Evolutionary conservation across 2,329 filamentous ascomycete species (phyloP).

Genomic region (Ascochyta viciae-villosae): DNA sequence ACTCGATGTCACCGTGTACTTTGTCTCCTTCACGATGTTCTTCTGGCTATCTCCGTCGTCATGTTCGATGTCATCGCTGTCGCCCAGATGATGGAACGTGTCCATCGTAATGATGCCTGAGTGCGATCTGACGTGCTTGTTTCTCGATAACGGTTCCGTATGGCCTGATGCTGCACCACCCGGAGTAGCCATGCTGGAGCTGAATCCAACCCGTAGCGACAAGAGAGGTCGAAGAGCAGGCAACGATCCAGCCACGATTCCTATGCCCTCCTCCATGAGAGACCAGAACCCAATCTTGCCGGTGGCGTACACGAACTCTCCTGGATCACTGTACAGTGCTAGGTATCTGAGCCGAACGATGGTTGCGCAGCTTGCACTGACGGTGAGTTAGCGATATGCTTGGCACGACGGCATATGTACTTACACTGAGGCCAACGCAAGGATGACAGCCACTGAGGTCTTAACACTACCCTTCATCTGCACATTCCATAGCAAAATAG

Average conservation of each 20-base stretch:
- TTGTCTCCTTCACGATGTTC: conserved; percentile 51
- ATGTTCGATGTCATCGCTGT: conserved; percentile 20
- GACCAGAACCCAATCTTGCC: conserved; percentile 56
- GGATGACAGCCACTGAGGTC: conserved; percentile 49
- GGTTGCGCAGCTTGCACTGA: conserved; percentile 47
- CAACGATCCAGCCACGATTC: conserved; percentile 55
- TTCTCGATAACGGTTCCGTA: conserved; percentile 18
- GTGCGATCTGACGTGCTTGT: conserved; percentile 4
- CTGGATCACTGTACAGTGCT: conserved; percentile 49
- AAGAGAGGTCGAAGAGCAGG: conserved; percentile 56
- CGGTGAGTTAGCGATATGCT: conserved; percentile 1
- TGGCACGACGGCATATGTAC: conserved; percentile 16
- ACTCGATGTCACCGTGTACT: conserved; percentile 21
- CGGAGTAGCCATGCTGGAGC: conserved; percentile 27
- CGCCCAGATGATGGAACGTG: conserved; percentile 25
- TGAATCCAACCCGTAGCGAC: conserved; percentile 23
- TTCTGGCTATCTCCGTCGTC: conserved; percentile 42
- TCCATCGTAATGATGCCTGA: conserved; percentile 21
- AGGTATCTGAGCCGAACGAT: conserved; percentile 55
- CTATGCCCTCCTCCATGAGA: conserved; percentile 55
- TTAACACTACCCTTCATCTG: conserved; percentile 50
- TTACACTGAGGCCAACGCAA: conserved; percentile 53
- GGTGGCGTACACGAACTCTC: conserved; percentile 52
- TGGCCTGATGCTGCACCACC: conserved; percentile 21
- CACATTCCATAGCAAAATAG: conserved; percentile 30